Evolutionary conservation across 2,329 filamentous ascomycete genomes (phyloP), one percentile per base, ranked within the genome.

Genomic region (Penicillium sp.): DNA sequence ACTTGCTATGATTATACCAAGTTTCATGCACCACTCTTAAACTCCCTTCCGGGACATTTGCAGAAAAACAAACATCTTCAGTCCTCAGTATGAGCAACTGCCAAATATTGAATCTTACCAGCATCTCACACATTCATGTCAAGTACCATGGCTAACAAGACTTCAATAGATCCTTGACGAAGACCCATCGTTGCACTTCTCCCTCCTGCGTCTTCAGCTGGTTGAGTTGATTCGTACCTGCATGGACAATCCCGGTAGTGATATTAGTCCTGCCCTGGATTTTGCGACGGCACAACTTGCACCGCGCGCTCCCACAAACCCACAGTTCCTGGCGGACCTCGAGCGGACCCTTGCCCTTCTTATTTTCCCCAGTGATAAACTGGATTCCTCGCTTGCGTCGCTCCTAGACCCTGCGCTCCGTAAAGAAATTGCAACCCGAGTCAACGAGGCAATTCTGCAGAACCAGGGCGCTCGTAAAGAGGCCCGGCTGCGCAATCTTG

Each of bases 21-120:
- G 89, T 82, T 92, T 96, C 93, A 99, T 99, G 94, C 94, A 99
- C 94, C 94, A 99, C 94, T 92, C 94, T 91, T 94, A 97, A 67
- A 63, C 85, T 82, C 82, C 83, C 85, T 86, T 84, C 81, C 81
- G 85, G 86, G 87, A 85, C 31, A 55, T 78, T 85, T 94, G 94
- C 95, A 95, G 93, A 97, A 80, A 85, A 83, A 79, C 79, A 81
- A 78, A 77, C 78, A 79, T 85, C 87, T 89, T 89, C 87, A 90
- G 85, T 89, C 85, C 84, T 89, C 85, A 89, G 85, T 87, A 92
- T 94, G 90, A 95, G 81, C 82, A 79, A 75, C 65, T 68, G 67
- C 59, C 50, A 52, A 56, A 50, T 57, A 56, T 60, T 63, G 40
- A 51, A 52, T 46, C 55, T 59, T 35, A 26, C 32, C 42, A 49